These are phyloP conservation scores for Cladosporium sp. DNA, from an alignment of 2,329 filamentous ascomycete species.

Conservation along the genomic window DNA sequence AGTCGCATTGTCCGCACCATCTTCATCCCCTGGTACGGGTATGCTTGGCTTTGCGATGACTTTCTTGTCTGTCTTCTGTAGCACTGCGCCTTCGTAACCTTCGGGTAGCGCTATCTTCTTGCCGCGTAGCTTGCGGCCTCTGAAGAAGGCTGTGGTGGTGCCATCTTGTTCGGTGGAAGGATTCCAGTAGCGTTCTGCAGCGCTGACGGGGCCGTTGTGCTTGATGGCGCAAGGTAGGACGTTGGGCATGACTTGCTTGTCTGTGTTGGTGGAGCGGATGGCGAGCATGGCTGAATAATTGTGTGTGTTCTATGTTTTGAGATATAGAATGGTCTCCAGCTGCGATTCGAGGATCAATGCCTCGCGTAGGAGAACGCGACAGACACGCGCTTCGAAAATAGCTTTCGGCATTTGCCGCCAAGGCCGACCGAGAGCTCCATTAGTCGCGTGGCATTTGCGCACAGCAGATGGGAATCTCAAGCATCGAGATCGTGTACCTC, in stretches of 20 bases:
- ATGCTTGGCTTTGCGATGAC: conserved; percentile 11
- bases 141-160: conserved; percentile 63
- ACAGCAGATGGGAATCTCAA: conserved; percentile 1
- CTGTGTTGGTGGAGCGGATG: conserved; percentile 38
- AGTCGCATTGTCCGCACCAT: conserved; percentile 13
- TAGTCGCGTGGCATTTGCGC: neutral
- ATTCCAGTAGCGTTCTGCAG: conserved; percentile 69
- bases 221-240: conserved; percentile 79
- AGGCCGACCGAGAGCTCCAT: neutral
- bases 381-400: neutral
- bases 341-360: no score
- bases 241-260: conserved; percentile 60
- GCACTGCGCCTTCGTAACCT: conserved; percentile 59
- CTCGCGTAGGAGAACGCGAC: neutral
- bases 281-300: conserved; percentile 45
- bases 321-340: neutral
- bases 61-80: conserved; percentile 32
- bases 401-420: neutral
- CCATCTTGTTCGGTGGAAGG: conserved; percentile 44
- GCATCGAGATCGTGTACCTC: neutral
- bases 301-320: neutral
- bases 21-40: neutral
- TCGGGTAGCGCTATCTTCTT: conserved; percentile 66
- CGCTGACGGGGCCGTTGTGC: conserved; percentile 71
- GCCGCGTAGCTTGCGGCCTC: conserved; percentile 77